Evolutionary conservation across 768 basidiomycete genomes (phyloP), one percentile per base, ranked within the genome.

Genomic region (Gymnopilus dilepis): DNA sequence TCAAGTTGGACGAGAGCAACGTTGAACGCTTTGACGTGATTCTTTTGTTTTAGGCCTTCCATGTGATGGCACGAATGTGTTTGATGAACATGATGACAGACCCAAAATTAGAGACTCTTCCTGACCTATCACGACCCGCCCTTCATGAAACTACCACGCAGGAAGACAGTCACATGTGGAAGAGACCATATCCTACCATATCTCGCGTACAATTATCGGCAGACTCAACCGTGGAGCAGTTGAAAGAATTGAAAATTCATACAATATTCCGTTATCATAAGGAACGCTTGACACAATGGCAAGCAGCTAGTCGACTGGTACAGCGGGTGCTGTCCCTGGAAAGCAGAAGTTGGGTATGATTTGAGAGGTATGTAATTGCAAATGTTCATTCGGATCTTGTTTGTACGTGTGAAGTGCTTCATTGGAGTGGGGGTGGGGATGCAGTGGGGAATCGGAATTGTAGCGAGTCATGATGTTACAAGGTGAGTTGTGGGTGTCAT

Each of bases 211-310:
- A 26, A 28, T 47, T 13, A 15, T 47, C 31, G 48, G 48, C 17
- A 37, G 11, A 40, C 28, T 33, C 47, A 22, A 22, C 51, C 31
- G 12, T 52, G n/a, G n/a, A n/a, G n/a, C n/a, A n/a, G n/a, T n/a
- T n/a, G n/a, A n/a, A n/a, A 26, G n/a, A 47, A 47, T 47, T 47
- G 45, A 17, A 52, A 40, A 17, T 59, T 50, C 50, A 51, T 28
- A 59, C 6, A 37, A 15, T 51, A n/a, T n/a, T n/a, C n/a, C 24
- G 30, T 8, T 34, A 51, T 52, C 17, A 40, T 58, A 48, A n/a
- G 7, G 22, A 51, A 19, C 3, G 24, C 28, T 28, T 12, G 28
- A 47, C 4, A 22, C 24, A 47, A 47, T 47, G 17, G 13, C 45
- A 13, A 15, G 24, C 45, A 12, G 45, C n/a, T n/a, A n/a, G 26